These are phyloP conservation scores for Aurinia saxatilis DNA, from an alignment of 345 rosid species.

Conservation along the genomic window DNA sequence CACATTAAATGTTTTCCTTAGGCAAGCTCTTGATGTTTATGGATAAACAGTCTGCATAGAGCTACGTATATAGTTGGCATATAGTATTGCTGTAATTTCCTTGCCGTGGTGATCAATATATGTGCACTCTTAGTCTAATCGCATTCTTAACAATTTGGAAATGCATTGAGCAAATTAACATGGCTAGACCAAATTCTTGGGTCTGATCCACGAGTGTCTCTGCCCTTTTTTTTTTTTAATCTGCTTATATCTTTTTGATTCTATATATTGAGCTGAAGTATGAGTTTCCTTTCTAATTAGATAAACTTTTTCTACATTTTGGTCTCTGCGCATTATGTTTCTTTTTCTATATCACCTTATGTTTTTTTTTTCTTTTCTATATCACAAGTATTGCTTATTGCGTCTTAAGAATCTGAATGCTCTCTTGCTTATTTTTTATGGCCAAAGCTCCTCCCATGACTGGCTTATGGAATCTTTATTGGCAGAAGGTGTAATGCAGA, in stretches of 20 bases:
- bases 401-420: too few species aligned
- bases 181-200: not conserved
- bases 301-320: not conserved
- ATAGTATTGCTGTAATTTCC: not conserved
- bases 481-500: too few species aligned
- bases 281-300: not conserved
- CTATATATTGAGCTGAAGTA: not conserved
- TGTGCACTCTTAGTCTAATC: not conserved
- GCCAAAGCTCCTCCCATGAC: too few species aligned
- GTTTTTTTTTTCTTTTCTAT: too few species aligned
- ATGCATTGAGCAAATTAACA: not conserved
- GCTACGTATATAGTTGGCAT: not conserved
- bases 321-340: too few species aligned
- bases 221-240: not conserved
- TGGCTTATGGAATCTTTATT: too few species aligned
- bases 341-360: too few species aligned
- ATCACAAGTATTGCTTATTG: too few species aligned
- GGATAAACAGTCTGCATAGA: not conserved
- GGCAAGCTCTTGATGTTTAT: not conserved
- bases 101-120: not conserved
- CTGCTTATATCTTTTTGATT: not conserved
- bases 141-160: not conserved
- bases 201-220: not conserved
- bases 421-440: too few species aligned
- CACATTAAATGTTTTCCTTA: not conserved